Base-by-base conservation (phyloP, 1,284 basidiomycete species). In the Pseudozyma sp. region DNA sequence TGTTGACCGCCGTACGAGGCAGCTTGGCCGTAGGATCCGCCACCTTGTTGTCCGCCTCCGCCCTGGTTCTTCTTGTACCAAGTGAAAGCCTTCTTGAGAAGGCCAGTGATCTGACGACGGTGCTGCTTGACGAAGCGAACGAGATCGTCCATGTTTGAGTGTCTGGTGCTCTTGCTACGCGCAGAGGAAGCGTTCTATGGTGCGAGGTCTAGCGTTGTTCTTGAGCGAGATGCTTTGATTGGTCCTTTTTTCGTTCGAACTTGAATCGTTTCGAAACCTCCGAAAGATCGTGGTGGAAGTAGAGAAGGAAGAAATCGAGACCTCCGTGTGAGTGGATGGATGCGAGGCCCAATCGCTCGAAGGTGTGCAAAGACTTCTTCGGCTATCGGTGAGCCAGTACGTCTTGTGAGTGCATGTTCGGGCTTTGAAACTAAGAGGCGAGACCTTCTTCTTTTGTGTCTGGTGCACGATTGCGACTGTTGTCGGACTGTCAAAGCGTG, bases 81-180 rank as follows among this genome's bases (percentile, higher is more conserved):
- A 13, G 50, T 42, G 50, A 81, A 81, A 0, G 72, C 77, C 70
- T 83, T 83, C 47, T 83, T 83, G 60, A 64, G 76, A 36, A 72
- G 54, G 7, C 48, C 40, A 21, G 75, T 77, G 73, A 83, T 80
- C 57, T 80, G 78, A 34, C 61, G 58, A 36, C 75, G 53, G 51
- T 82, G 77, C 61, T 73, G 59, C 64, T 82, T 82, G 66, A 81
- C 54, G 63, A 82, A 79, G 60, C 77, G 65, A 12, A 82, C 66
- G 44, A 80, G 54, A 11, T 82, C 54, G 66, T 82, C 78, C 75
- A 77, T 79, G 49, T 9, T 70, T 47, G 58, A 40, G 14, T 16
- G 12, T 31, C 35, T 12, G n/a, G 19, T 14, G 19, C 49, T 39
- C 7, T 18, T 12, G 25, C 7, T 48, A 21, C 12, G 19, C 25